Conservation (phyloP, 768 basidiomycete species). For the Trametes cinnabarina region DNA sequence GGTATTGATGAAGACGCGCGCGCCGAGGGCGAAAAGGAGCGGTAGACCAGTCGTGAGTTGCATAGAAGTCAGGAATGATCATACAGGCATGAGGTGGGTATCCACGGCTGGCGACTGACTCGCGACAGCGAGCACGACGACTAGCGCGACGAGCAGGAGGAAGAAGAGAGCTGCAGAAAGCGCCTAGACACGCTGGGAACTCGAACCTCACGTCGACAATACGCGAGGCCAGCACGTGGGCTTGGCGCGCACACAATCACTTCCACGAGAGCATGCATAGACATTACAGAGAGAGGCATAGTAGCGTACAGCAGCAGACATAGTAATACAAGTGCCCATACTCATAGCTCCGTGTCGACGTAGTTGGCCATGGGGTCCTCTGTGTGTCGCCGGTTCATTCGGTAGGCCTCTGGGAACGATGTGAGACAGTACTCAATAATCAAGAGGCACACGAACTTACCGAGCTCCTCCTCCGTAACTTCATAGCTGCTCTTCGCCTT, state of each 20-base stretch:
- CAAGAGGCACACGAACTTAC: constrained; percentile 40
- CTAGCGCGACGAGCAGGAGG: constrained; percentile 17
- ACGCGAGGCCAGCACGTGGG: constrained; percentile 17
- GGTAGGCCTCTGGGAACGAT: constrained; percentile 75
- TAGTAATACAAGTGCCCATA: constrained; percentile 10
- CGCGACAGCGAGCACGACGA: constrained; percentile 17
- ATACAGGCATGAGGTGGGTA: constrained; percentile 20
- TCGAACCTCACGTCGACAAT: neutral
- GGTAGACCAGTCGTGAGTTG: constrained; percentile 57
- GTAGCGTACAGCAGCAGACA: constrained; percentile 13
- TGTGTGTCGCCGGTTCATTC: constrained; percentile 66
- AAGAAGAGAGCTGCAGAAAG: neutral
- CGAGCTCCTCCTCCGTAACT: constrained; percentile 86
- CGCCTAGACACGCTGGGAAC: neutral
- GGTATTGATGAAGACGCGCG: constrained; percentile 62
- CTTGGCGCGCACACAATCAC: neutral
- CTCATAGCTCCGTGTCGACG: constrained; percentile 53
- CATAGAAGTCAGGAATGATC: constrained; percentile 33
- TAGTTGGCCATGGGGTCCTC: constrained; percentile 96
- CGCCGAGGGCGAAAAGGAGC: constrained; percentile 71
- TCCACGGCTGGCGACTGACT: constrained; percentile 19
- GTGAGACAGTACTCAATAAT: constrained; percentile 12
- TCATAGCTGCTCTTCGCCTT: constrained; percentile 69
- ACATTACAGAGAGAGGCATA: constrained; percentile 14
- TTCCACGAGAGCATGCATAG: neutral